Evolutionary conservation across 1,284 basidiomycete species (phyloP), one percentile per base, ranked within the genome.

Genomic region (Ustilago crameri): DNA sequence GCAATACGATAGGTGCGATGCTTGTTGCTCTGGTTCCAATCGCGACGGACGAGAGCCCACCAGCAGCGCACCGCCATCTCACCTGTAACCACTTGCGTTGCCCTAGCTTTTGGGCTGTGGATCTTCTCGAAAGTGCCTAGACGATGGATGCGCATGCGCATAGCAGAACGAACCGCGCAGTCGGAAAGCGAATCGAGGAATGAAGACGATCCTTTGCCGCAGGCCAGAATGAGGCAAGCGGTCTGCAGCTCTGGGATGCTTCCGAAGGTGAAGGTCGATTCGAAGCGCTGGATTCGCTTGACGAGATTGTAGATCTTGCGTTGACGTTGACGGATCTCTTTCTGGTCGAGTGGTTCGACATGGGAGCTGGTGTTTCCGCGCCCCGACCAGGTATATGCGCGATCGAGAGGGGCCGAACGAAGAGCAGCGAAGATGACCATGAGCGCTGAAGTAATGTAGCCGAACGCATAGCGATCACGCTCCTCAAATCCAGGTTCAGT

Each of bases 121-220:
- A 70, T 2, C 46, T 35, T 50, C 2, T 70, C 59, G 9, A 57
- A 48, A 10, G 46, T 38, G 17, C 67, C 67, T 9, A 70, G 32
- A 22, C 62, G 61, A 44, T 70, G 67, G 24, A 70, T 53, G n/a
- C 67, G 61, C 67, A 70, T 70, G 15, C 67, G 61, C 61, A 70
- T 65, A 4, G 67, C 61, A 15, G 67, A 70, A 5, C 67, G 67
- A 17, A 65, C 57, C 9, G 61, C 61, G 23, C 60, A 57, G 24
- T 70, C 62, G 7, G 62, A 45, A 14, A 70, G 18, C 41, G 57
- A 49, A 12, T 70, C 67, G 10, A 65, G 48, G 18, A 55, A 70
- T 9, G 56, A 20, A 1, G 48, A 41, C 18, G 61, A 60, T 9
- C 62, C 67, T 38, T 70, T 64, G 24, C 55, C 56, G 34, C 51